Evolutionary conservation across 2,329 filamentous ascomycete genomes (phyloP), one percentile per base, ranked within the genome.

Genomic region (Sporothrix luriei): DNA sequence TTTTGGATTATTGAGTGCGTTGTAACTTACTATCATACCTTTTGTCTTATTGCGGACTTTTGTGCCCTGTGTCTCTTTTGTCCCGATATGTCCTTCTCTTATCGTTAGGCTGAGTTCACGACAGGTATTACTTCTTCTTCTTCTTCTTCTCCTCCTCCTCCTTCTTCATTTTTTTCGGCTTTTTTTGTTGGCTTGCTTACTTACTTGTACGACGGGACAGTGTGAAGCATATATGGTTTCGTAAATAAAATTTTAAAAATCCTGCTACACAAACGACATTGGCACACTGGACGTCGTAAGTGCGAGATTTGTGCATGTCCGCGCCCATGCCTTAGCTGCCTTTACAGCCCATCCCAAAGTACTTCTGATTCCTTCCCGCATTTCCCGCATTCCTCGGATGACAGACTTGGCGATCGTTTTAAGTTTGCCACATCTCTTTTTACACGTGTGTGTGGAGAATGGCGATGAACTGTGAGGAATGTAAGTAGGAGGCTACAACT

Each of bases 371-470:
- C 13, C 16, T 16, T 33, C 29, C 54, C 54, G 26, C 4, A 21
- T 29, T 16, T 46, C 40, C 40, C 59, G 61, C 61, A 64, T 64
- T 64, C 61, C 43, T 49, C 61, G 43, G 10, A n/a, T 46, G 10
- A 26, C 43, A 46, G 38, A 46, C 57, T 40, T 21, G 40, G 33
- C 26, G 43, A 49, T 64, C 57, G 7, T 11, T 13, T 38, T 57
- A 38, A 33, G 33, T 19, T 26, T 6, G 9, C 40, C 14, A 43
- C 7, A 46, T 26, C n/a, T 62, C 46, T 62, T 19, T 48, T 26
- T 61, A 40, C 55, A 61, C 55, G 55, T 61, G 33, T 61, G 9
- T 43, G 40, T 43, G 40, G 40, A 43, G 40, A 13, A 13, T 13
- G 40, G 14, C 11, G 13, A 43, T 14, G 40, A 3, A 3, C 40